These are phyloP conservation scores for Alternaria incomplexa DNA, from an alignment of 2,329 filamentous ascomycete species.

Conservation along the genomic window DNA sequence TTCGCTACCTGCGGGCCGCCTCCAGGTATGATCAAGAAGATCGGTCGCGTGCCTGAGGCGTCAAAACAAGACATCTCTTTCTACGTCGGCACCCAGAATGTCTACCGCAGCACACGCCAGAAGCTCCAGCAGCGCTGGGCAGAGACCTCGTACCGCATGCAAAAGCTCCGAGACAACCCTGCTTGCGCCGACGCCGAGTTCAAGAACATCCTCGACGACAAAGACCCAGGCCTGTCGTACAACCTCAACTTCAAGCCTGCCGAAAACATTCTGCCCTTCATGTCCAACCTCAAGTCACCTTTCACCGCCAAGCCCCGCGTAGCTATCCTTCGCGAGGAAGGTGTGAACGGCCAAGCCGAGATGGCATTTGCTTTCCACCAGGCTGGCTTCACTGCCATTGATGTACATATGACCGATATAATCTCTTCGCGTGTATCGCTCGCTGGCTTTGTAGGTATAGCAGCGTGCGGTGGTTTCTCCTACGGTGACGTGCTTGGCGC, in stretches of 20 bases:
- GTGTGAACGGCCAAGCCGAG: conserved; percentile 94
- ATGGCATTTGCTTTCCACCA: conserved; percentile 96
- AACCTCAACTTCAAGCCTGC: conserved; percentile 80
- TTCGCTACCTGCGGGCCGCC: conserved; percentile 91
- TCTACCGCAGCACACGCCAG: conserved; percentile 73
- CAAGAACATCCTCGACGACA: conserved; percentile 72
- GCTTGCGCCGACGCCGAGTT: conserved; percentile 85
- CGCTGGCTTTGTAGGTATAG: conserved; percentile 82
- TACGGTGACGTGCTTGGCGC: conserved; percentile 92
- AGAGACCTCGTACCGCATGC: conserved; percentile 87
- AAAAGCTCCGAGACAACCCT: conserved; percentile 87
- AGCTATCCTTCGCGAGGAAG: conserved; percentile 92
- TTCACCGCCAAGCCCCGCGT: conserved; percentile 75
- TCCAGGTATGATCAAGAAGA: conserved; percentile 79
- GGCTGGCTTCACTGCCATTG: conserved; percentile 88
- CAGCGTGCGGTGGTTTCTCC: conserved; percentile 95
- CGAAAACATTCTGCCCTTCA: conserved; percentile 75
- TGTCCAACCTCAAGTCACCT: conserved; percentile 65
- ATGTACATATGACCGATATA: conserved; percentile 95
- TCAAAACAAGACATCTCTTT: conserved; percentile 79
- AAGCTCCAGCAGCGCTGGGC: conserved; percentile 89
- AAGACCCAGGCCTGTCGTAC: conserved; percentile 84
- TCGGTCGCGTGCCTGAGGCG: conserved; percentile 74
- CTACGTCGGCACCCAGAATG: conserved; percentile 69
- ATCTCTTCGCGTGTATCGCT: conserved; percentile 81